These are phyloP conservation scores for Sungouiella thailandica DNA, from an alignment of 805 yeast species.

Conservation along the genomic window DNA sequence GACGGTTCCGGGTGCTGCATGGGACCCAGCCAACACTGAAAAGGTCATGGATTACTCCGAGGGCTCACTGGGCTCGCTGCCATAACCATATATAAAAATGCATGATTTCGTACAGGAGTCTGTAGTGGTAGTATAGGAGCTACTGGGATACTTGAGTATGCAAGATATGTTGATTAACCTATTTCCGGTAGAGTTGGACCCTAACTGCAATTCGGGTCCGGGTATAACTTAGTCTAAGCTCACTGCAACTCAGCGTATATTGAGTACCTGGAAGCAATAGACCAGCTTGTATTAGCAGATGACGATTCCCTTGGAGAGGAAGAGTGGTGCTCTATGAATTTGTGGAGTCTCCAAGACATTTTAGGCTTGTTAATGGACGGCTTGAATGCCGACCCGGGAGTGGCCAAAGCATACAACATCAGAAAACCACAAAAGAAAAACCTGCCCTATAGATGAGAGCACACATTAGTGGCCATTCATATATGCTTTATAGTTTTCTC, in stretches of 20 bases:
- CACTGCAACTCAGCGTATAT: no score
- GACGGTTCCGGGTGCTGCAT: constrained; percentile 37
- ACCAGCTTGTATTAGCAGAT: no score
- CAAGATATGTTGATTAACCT: no score
- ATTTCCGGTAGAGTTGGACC: no score
- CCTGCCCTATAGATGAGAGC: neutral
- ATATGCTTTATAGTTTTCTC: neutral
- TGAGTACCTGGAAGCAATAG: no score
- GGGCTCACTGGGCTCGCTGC: constrained; percentile 11
- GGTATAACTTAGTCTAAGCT: no score
- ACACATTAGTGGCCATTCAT: neutral
- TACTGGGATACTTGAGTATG: no score
- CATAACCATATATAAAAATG: neutral
- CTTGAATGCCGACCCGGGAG: constrained; percentile 35
- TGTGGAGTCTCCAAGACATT: constrained; percentile 33
- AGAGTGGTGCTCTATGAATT: constrained; percentile 23
- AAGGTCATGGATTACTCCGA: constrained; percentile 25
- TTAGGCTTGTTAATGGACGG: constrained; percentile 29
- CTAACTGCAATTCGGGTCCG: no score
- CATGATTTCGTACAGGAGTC: no score
- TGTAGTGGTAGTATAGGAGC: no score
- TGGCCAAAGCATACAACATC: constrained; percentile 28
- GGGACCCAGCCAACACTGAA: constrained; percentile 39
- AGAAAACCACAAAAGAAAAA: neutral
- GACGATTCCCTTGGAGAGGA: no score